Conservation (phyloP, 192 early-diverging fungal species). For the Backusella mclennaniae region DNA sequence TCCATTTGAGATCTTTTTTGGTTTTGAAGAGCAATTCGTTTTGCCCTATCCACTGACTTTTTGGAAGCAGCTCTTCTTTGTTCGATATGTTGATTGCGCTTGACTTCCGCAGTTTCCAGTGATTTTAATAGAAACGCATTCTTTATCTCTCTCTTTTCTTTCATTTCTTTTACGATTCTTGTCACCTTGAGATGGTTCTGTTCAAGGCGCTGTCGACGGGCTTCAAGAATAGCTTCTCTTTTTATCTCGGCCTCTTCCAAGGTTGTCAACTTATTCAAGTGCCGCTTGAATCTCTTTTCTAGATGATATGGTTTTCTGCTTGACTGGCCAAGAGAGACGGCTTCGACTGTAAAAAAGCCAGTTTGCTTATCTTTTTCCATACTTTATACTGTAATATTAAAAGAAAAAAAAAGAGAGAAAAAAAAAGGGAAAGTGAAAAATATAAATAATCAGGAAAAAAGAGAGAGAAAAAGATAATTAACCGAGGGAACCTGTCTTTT, state of each 20-base stretch:
- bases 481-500: background rate
- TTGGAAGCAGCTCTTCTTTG: conserved; percentile 14
- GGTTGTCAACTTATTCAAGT: conserved; percentile 5
- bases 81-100: conserved; percentile 21
- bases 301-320: conserved; percentile 26
- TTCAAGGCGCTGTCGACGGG: conserved; percentile 8
- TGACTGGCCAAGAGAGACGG: conserved; percentile 12
- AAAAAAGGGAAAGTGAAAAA: background rate
- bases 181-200: conserved; percentile 21
- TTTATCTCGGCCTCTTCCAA: conserved; percentile 17
- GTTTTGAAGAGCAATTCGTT: conserved; percentile 14
- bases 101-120: conserved; percentile 16
- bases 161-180: conserved; percentile 10
- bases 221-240: conserved; percentile 24
- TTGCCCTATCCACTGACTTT: conserved; percentile 26
- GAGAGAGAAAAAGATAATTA: background rate
- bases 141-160: conserved; percentile 13
- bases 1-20: conserved; percentile 3
- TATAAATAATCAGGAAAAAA: background rate
- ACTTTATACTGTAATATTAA: background rate
- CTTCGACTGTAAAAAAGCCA: conserved; percentile 23
- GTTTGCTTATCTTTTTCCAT: conserved; percentile 10
- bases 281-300: conserved; percentile 20
- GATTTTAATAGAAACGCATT: background rate
- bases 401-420: background rate